Base-by-base conservation (phyloP, 495 filamentous ascomycete genomes). In the Hyaloscypha variabilis region DNA sequence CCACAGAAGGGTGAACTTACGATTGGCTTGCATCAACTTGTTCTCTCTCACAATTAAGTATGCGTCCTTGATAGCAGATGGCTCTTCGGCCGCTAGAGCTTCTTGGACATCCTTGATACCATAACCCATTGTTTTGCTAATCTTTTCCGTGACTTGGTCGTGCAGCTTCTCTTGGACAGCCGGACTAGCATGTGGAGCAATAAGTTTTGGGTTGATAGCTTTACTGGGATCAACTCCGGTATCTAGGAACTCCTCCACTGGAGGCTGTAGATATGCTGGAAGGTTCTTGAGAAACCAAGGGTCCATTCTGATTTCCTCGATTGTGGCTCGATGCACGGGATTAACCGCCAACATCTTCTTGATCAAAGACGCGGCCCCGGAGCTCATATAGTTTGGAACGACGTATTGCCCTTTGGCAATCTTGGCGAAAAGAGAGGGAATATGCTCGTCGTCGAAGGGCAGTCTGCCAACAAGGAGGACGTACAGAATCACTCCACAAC, bases 41-140 rank as follows among this genome's bases (percentile, higher is more conserved):
- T 99, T 98, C 78, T 99, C 95, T 57, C 94, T 87, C 31, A 98
- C 92, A 71, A 99, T 98, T 77, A 96, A 88, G 76, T 98, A 99
- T 17, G 95, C 95, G 81, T 99, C 95, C 75, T 99, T 99, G 79
- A 99, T 97, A 17, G 96, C 93, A 65, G 92, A 97, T 42, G 95
- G 94, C 72, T 99, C 95, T 55, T 96, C 87, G 61, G 91, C 91
- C 66, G 89, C 88, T 59, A 99, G 80, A 36, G 95, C 94, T 72
- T 97, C 94, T 74, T 96, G 90, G 42, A 99, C 95, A 78, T 99
- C 95, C 39, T 93, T 90, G 73, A 91, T 92, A 25, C 87, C 92
- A 75, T 99, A 99, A 60, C 95, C 95, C 94, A 99, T 97, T 25
- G 91, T 97, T 79, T 93, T 93, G 67, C 94, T 93, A 52, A 99